These are phyloP conservation scores for Auriculariales sp. DNA, from an alignment of 768 basidiomycete species.

Conservation along the genomic window DNA sequence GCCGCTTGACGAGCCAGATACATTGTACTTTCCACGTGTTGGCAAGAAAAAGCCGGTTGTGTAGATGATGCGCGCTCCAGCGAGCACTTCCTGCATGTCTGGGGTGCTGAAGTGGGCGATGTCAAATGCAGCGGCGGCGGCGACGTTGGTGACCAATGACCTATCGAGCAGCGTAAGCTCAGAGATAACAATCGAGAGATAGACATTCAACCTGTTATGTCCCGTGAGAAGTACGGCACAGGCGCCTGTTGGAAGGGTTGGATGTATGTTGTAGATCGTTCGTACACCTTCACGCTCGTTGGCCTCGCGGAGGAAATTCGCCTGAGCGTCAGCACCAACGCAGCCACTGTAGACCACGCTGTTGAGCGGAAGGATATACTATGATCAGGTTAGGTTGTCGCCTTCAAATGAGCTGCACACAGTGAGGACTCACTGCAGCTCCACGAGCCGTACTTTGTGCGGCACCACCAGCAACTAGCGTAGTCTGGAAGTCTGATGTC, in stretches of 20 bases:
- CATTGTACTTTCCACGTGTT: conserved; percentile 64
- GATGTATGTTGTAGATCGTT: conserved; percentile 77
- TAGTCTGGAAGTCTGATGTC: conserved; percentile 58
- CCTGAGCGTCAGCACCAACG: conserved; percentile 87
- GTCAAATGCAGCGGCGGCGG: conserved; percentile 81
- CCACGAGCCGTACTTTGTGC: conserved; percentile 93
- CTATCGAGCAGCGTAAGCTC: too few relatives aligned
- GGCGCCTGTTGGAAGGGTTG: conserved; percentile 82
- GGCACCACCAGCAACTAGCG: conserved; percentile 94
- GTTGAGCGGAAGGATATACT: conserved; percentile 82
- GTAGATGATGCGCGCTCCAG: conserved; percentile 77
- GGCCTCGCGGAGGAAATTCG: conserved; percentile 73
- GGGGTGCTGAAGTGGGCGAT: conserved; percentile 65
- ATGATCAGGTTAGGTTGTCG: conserved; percentile 4
- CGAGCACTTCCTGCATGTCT: conserved; percentile 58
- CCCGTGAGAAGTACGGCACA: conserved; percentile 93
- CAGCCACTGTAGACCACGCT: conserved; percentile 91
- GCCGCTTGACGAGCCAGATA: conserved; percentile 49
- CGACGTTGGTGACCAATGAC: conserved; percentile 84
- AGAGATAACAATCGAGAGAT: neutral
- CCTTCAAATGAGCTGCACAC: conserved; percentile 5
- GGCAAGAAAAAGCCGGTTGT: conserved; percentile 98
- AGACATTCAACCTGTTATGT: conserved; percentile 59
- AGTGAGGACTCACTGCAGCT: conserved; percentile 59
- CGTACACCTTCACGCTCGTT: conserved; percentile 86